Evolutionary conservation across 2,329 filamentous ascomycete species (phyloP), one percentile per base, ranked within the genome.

Genomic region (Diaporthe sp.): DNA sequence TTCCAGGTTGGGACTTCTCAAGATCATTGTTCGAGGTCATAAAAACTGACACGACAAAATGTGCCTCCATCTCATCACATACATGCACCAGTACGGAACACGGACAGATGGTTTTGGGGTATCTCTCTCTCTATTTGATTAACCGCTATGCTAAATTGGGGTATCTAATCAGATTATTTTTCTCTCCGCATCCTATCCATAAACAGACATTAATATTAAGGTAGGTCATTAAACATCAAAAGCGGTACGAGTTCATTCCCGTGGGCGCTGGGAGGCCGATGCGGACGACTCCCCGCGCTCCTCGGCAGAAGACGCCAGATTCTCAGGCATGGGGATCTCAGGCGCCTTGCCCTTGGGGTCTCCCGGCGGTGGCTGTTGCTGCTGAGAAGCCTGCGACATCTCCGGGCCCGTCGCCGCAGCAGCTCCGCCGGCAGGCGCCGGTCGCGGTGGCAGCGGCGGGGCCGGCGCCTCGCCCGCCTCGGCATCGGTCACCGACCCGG

Each of bases 121-220:
- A 75, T 75, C 70, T 73, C 38, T n/a, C n/a, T n/a, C 28, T 57
- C 64, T 68, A 54, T 40, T 67, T 40, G 42, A 25, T 28, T 57
- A 55, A 47, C 30, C 60, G 50, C 68, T 67, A 72, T 42, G 58
- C 68, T 67, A 55, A 45, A 4, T 30, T 64, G 15, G 15, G 42
- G 47, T 68, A 68, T 72, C 40, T 38, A 28, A 35, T 19, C 22
- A 17, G 22, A 30, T 33, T 28, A 12, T 40, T 58, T 38, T 35
- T 33, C 33, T 7, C 7, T 33, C 28, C 28, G 55, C 35, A 30
- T 13, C 19, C 58, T 40, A 33, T 4, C 33, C 5, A 19, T 5
- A 50, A 42, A 68, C 30, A 54, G 17, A 38, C 19, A 64, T 74
- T 67, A 72, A 40, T 0, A 74, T 72, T 74, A 66, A 47, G 25